A percentile compares a stretch with the other conserved stretches of the same genome.
Evolutionary conservation across 805 yeast species (phyloP).

Genomic region (Saccharomycopsis olivae): DNA sequence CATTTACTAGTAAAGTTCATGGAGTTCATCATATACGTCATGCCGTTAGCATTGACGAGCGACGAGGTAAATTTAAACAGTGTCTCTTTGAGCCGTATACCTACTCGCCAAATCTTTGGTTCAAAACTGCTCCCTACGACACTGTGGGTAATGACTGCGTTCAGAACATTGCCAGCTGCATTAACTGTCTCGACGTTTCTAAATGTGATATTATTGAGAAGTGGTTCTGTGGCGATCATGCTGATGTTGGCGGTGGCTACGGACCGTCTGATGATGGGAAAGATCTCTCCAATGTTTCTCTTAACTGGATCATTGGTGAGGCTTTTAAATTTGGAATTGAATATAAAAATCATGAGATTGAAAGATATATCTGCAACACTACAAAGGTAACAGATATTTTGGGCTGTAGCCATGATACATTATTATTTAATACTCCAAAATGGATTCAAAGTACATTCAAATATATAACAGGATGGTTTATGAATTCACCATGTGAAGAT

Average conservation of each 20-base stretch:
- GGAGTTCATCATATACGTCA: conserved; percentile 53
- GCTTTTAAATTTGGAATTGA: conserved; percentile 40
- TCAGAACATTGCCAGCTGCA: neutral
- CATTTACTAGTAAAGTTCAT: conserved; percentile 40
- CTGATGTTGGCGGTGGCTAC: conserved; percentile 68
- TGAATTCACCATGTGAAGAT: neutral
- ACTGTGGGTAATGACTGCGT: conserved; percentile 7
- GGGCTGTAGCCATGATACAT: conserved; percentile 43
- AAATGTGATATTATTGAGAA: conserved; percentile 35
- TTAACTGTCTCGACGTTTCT: neutral
- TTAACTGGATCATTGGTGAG: conserved; percentile 53
- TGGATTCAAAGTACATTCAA: neutral
- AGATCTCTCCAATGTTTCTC: conserved; percentile 36
- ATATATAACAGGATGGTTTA: too few species aligned
- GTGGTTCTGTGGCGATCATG: conserved; percentile 64
- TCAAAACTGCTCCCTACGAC: conserved; percentile 13
- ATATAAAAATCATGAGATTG: conserved; percentile 33
- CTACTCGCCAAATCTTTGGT: conserved; percentile 24
- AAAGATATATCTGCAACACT: conserved; percentile 30
- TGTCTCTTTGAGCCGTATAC: conserved; percentile 39
- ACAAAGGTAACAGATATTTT: conserved; percentile 33
- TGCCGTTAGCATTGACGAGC: conserved; percentile 58
- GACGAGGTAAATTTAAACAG: conserved; percentile 53
- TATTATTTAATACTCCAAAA: conserved; percentile 22
- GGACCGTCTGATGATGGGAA: conserved; percentile 34